Evolutionary conservation across 2,329 filamentous ascomycete species (phyloP).

Genomic region (Xylariaceae sp.): DNA sequence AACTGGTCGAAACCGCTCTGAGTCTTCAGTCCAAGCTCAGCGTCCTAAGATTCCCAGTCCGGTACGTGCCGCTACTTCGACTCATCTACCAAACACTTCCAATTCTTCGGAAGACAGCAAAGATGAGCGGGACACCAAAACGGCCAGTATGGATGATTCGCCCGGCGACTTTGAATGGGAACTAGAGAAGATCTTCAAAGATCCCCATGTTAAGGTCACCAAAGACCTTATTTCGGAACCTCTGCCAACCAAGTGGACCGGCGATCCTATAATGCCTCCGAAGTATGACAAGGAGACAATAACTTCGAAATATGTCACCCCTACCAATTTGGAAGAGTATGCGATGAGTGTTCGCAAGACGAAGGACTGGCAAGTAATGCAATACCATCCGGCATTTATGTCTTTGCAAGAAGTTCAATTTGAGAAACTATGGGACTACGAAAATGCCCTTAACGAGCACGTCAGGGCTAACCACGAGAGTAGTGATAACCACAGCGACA

Average conservation of each 20-base stretch:
- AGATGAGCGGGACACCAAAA: neutral
- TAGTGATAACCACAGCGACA: neutral
- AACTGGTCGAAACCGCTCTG: constrained; percentile 11
- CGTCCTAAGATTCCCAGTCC: constrained; percentile 8
- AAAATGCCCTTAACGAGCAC: constrained; percentile 16
- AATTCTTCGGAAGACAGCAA: neutral
- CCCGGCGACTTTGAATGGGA: constrained; percentile 26
- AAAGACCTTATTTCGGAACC: constrained; percentile 30
- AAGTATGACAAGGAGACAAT: constrained; percentile 29
- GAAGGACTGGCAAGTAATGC: constrained; percentile 29
- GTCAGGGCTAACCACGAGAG: constrained; percentile 12
- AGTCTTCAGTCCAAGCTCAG: constrained; percentile 13
- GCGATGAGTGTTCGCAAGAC: constrained; percentile 30
- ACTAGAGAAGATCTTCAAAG: constrained; percentile 27
- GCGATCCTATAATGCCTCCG: constrained; percentile 31
- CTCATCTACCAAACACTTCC: neutral
- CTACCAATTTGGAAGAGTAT: constrained; percentile 31
- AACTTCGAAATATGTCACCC: constrained; percentile 30
- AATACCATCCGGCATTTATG: constrained; percentile 30
- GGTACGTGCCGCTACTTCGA: constrained; percentile 1
- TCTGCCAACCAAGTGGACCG: constrained; percentile 29
- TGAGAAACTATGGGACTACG: constrained; percentile 23
- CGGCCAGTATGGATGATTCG: constrained; percentile 8
- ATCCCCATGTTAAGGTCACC: constrained; percentile 22
- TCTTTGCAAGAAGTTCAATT: constrained; percentile 18